Percentiles rank a stretch among this genome's conserved stretches.
Conservation (phyloP, 768 basidiomycete genomes). For the Suillus variegatus region DNA sequence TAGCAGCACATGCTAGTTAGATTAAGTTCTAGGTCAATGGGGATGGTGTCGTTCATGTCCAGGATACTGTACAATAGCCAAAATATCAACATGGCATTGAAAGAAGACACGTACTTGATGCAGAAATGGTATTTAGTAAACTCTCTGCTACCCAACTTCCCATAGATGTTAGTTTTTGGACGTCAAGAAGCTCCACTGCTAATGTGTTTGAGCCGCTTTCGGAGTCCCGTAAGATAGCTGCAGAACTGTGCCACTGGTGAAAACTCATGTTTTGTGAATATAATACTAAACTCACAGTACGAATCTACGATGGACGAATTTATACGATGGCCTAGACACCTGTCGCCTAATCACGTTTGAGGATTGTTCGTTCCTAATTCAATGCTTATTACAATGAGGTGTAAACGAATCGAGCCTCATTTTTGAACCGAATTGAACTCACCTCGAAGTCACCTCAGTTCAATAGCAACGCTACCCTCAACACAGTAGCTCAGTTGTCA, state of each 20-base stretch:
- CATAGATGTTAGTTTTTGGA: conserved; percentile 44
- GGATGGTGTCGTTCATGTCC: conserved; percentile 67
- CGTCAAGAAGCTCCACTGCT: conserved; percentile 62
- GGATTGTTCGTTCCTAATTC: no score
- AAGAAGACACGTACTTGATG: conserved; percentile 51
- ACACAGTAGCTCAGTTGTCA: conserved; percentile 99
- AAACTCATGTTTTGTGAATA: no score
- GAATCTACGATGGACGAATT: no score
- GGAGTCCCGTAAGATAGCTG: conserved; percentile 57
- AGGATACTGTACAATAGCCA: conserved; percentile 54
- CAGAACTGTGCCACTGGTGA: conserved; percentile 1
- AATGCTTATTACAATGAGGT: no score
- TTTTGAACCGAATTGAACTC: no score
- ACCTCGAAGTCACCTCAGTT: no score
- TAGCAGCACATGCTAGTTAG: conserved; percentile 39
- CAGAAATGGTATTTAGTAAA: conserved; percentile 52
- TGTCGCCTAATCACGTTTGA: no score
- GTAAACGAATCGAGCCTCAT: no score
- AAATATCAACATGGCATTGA: conserved; percentile 8
- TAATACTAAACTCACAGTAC: no score
- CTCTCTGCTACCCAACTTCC: conserved; percentile 57
- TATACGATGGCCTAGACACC: no score
- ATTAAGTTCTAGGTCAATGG: conserved; percentile 66
- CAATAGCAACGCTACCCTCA: conserved; percentile 57
- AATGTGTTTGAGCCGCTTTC: conserved; percentile 35